These are phyloP conservation scores for Hanseniaspora gamundiae DNA, from an alignment of 1,139 yeast genomes.

Conservation along the genomic window DNA sequence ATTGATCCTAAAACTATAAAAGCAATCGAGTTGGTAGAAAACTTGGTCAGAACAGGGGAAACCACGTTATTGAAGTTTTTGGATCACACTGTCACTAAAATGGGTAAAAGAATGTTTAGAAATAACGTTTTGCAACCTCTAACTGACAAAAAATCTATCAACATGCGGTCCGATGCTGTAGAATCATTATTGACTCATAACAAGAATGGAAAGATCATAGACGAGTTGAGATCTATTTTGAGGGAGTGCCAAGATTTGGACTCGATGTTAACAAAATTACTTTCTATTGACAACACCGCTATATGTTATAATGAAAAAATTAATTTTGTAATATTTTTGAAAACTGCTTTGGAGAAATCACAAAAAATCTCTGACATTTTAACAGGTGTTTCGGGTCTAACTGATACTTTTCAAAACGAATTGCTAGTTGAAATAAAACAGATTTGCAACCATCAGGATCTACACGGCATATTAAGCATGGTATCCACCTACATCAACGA, in stretches of 20 bases:
- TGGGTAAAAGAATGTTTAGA: conserved; percentile 33
- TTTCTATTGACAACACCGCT: conserved; percentile 17
- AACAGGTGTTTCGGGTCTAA: conserved; percentile 9
- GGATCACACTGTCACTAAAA: conserved; percentile 31
- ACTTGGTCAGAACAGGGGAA: conserved; percentile 21
- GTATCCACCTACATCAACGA: conserved; percentile 28
- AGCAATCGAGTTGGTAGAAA: conserved; percentile 29
- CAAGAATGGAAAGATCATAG: conserved; percentile 15
- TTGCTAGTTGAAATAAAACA: conserved; percentile 23
- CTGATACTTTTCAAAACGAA: conserved; percentile 7
- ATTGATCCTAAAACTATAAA: conserved; percentile 29
- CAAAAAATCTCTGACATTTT: conserved; percentile 13
- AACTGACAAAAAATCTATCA: conserved; percentile 27
- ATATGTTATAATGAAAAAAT: conserved; percentile 27
- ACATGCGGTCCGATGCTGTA: conserved; percentile 27
- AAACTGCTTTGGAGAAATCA: conserved; percentile 23
- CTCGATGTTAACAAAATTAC: conserved; percentile 23
- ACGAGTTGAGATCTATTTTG: conserved; percentile 16
- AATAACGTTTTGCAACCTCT: conserved; percentile 35
- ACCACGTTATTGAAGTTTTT: conserved; percentile 27
- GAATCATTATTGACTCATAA: conserved; percentile 21
- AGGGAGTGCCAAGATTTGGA: conserved; percentile 28
- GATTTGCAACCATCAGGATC: conserved; percentile 21
- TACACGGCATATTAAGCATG: conserved; percentile 16
- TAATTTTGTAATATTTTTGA: conserved; percentile 29